These are phyloP conservation scores for Nicotiana obtusifolia DNA, from an alignment of 257 asterid genomes.

Conservation along the genomic window DNA sequence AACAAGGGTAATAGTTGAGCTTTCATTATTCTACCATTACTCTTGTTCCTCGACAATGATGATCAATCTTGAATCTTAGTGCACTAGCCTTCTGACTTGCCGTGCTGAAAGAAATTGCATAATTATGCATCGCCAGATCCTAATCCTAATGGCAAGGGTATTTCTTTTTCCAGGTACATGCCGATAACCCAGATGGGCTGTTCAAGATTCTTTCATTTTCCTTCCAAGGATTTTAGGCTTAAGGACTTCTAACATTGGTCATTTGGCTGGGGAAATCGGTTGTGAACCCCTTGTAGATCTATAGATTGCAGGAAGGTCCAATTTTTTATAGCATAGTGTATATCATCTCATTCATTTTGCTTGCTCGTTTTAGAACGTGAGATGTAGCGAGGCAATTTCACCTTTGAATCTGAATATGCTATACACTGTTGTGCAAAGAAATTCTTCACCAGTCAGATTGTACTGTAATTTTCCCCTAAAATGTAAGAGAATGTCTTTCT, in stretches of 20 bases:
- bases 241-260: background rate
- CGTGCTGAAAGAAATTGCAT: background rate
- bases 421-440: background rate
- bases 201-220: slow-evolving; percentile 87
- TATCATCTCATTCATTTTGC: slow-evolving; percentile 5
- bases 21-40: background rate
- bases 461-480: background rate
- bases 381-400: background rate
- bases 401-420: background rate
- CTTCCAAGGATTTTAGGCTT: slow-evolving; percentile 66
- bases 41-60: background rate
- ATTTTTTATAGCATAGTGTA: slow-evolving; percentile 4
- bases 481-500: background rate
- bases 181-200: slow-evolving; percentile 97
- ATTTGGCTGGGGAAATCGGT: background rate
- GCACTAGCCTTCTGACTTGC: background rate
- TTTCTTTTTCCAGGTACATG: slow-evolving; percentile 63
- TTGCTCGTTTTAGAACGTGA: background rate
- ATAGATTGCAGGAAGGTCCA: background rate
- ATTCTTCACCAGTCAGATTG: background rate
- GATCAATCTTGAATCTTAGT: background rate
- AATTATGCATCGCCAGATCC: background rate
- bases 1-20: background rate
- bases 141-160: background rate
- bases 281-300: background rate